Percentiles rank a stretch among this genome's conserved stretches.
Evolutionary conservation across 345 rosid genomes (phyloP).

Genomic region (Eucalyptus leucophloia): DNA sequence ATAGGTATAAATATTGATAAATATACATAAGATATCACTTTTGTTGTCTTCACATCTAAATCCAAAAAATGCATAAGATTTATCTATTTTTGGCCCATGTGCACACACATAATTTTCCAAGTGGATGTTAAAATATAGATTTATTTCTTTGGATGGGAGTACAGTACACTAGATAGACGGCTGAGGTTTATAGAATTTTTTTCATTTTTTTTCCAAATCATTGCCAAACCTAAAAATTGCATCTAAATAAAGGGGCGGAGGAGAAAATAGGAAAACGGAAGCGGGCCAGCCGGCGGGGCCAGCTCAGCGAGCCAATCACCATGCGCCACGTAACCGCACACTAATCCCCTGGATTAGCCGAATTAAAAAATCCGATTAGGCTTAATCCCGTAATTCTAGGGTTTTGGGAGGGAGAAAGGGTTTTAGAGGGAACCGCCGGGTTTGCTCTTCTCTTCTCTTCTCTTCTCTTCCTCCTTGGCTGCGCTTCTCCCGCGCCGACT

Average conservation of each 20-base stretch:
- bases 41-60: neutral
- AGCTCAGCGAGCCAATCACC: neutral
- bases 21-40: accelerated
- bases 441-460: neutral
- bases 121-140: neutral
- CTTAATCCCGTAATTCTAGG: neutral
- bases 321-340: neutral
- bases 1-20: neutral
- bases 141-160: neutral
- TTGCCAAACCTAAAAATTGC: neutral
- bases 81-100: neutral
- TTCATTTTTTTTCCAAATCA: neutral
- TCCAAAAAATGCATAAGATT: neutral
- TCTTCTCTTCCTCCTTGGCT: neutral
- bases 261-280: neutral
- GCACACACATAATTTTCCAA: neutral
- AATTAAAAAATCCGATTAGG: neutral
- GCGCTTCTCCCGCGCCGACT: neutral
- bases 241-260: neutral
- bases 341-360: neutral
- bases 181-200: neutral
- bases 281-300: neutral
- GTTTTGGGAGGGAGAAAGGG: neutral
- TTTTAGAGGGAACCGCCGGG: neutral
- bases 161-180: no score